Evolutionary conservation across 768 basidiomycete genomes (phyloP), one percentile per base, ranked within the genome.

Genomic region (Macrolepiota albuminosa): DNA sequence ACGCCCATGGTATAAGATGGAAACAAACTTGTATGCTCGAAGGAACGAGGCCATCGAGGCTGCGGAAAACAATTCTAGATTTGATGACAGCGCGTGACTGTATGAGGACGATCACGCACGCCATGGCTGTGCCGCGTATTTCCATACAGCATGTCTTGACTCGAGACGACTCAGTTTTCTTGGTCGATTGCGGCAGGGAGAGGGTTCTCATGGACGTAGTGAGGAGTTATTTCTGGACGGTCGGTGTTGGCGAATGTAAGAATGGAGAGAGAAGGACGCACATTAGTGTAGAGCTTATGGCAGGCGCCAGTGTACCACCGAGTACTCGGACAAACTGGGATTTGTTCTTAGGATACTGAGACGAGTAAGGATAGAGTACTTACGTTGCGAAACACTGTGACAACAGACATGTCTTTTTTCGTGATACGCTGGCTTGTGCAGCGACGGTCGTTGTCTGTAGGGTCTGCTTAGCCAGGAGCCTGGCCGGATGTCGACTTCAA

Each of bases 401-500:
- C 88, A 9, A 88, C 86, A 1, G 87, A 86, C 88, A 91, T 89
- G 61, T 92, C 89, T 21, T 21, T 42, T 76, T 77, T 42, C 89
- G 73, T 0, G 82, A 71, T 0, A 91, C 89, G 29, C 86, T 85
- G 0, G 88, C 88, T 67, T 92, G 90, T 7, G 83, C 85, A 0
- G 86, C 86, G 6, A 89, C 83, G 0, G 87, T 89, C 0, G 85
- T 87, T 0, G 85, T 87, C 68, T 83, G 82, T 14, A 82, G 65
- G 0, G 82, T 84, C 81, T 85, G 53, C 21, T 21, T 46, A 93
- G 79, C 24, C 90, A 89, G 13, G 77, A 75, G 34, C 89, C 91
- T 40, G 92, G 92, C 65, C 84, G 75, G 56, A 93, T 76, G 64
- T 93, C 91, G 62, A 89, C 75, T 63, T 93, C 88, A 53, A 93